phyloP scores from a whole-genome alignment of 2,329 filamentous ascomycete genomes.

The Beauveria brongniartii region DNA sequence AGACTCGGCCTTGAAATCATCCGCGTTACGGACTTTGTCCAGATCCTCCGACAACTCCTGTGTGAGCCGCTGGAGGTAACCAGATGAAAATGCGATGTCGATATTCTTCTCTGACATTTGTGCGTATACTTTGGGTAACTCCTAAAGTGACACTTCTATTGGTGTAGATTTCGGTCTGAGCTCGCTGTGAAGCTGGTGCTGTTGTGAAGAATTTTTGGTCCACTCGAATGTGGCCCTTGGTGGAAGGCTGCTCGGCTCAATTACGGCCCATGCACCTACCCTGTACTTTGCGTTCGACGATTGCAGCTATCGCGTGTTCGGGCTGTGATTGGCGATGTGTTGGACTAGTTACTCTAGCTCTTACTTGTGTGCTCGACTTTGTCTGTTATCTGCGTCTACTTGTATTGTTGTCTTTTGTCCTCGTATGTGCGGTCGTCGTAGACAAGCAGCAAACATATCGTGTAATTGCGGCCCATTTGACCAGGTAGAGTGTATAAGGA shows the following conservation, averaged over 20 bases:
- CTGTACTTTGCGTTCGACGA: too few relatives aligned
- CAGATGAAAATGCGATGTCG: slow-evolving; percentile 47
- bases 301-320: too few relatives aligned
- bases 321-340: too few relatives aligned
- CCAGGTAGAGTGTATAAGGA: too few relatives aligned
- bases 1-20: slow-evolving; percentile 61
- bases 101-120: slow-evolving; percentile 10
- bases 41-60: slow-evolving; percentile 67
- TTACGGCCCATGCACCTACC: too few relatives aligned
- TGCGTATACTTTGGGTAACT: neutral
- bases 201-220: neutral
- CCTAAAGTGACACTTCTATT: neutral
- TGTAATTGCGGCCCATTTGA: too few relatives aligned
- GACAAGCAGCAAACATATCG: too few relatives aligned
- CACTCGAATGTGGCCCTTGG: neutral
- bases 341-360: too few relatives aligned
- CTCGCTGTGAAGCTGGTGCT: neutral
- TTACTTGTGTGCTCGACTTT: too few relatives aligned
- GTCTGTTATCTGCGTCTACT: too few relatives aligned
- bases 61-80: slow-evolving; percentile 62
- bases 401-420: too few relatives aligned
- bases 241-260: neutral
- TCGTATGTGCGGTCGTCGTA: too few relatives aligned
- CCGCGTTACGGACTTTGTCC: slow-evolving; percentile 57
- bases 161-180: neutral